These are phyloP conservation scores for Claviceps digitariae DNA, from an alignment of 2,329 filamentous ascomycete species.

Conservation along the genomic window DNA sequence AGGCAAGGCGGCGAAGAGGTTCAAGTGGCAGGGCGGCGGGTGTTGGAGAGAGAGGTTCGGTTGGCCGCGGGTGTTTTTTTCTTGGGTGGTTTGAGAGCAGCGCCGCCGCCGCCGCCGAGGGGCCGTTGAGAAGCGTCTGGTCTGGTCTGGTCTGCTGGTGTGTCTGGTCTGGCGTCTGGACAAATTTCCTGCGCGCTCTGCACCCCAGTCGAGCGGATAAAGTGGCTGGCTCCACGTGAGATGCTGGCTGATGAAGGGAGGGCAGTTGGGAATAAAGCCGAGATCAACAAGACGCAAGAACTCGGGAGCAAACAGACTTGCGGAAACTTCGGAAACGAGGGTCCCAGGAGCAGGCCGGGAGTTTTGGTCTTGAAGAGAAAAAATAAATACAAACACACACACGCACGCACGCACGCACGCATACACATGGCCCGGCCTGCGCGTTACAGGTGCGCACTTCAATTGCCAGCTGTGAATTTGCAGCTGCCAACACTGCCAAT, in stretches of 20 bases:
- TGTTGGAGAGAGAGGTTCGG: conserved; percentile 12
- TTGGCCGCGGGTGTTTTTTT: conserved; percentile 19
- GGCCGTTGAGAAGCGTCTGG: neutral
- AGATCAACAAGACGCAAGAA: no score
- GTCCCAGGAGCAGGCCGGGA: no score
- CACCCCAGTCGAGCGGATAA: neutral
- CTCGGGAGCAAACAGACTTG: no score
- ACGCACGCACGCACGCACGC: no score
- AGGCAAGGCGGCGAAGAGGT: conserved; percentile 2
- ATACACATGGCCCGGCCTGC: no score
- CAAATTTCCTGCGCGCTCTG: no score
- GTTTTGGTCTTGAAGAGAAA: no score
- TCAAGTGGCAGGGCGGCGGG: conserved; percentile 3
- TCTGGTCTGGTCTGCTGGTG: no score
- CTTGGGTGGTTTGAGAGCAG: neutral
- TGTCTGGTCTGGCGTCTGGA: no score
- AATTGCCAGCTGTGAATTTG: neutral
- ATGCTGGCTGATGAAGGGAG: neutral
- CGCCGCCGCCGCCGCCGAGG: neutral
- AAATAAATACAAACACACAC: no score
- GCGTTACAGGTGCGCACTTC: neutral
- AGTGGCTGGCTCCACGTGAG: neutral
- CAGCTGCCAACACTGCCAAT: neutral
- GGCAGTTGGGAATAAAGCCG: no score
- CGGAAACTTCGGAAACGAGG: no score